These are phyloP conservation scores for Mycena latifolia DNA, from an alignment of 768 basidiomycete species.

Conservation along the genomic window DNA sequence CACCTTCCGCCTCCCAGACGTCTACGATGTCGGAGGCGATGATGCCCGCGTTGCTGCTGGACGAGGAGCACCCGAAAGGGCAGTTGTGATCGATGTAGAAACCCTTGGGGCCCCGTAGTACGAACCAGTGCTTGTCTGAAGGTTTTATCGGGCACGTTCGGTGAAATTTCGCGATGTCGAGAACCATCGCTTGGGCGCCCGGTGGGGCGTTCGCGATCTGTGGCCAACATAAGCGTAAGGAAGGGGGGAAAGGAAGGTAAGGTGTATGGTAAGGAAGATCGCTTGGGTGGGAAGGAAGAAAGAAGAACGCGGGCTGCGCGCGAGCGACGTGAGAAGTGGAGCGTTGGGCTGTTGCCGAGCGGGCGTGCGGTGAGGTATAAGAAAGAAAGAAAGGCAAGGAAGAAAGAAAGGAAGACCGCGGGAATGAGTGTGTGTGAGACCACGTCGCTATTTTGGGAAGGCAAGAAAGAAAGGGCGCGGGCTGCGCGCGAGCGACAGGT, in stretches of 20 bases:
- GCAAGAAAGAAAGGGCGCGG: too few species aligned
- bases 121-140: conserved; percentile 49
- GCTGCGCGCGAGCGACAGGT: too few species aligned
- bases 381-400: too few species aligned
- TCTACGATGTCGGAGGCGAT: conserved; percentile 43
- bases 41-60: conserved; percentile 48
- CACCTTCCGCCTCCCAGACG: conserved; percentile 42
- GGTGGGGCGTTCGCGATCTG: conserved; percentile 22
- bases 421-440: too few species aligned
- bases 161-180: conserved; percentile 50
- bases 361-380: too few species aligned
- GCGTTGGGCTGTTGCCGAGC: too few species aligned
- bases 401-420: too few species aligned
- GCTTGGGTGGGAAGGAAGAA: background rate
- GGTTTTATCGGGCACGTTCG: conserved; percentile 47
- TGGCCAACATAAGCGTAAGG: conserved; percentile 11
- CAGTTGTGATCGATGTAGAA: conserved; percentile 12
- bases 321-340: too few species aligned
- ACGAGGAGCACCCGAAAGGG: conserved; percentile 44
- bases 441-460: too few species aligned
- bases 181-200: conserved; percentile 12
- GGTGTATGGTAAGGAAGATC: background rate
- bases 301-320: too few species aligned
- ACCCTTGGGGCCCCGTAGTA: conserved; percentile 38
- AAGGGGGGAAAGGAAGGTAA: background rate